Conservation (phyloP, 805 yeast species). For the Saccharomycopsis selenospora region DNA sequence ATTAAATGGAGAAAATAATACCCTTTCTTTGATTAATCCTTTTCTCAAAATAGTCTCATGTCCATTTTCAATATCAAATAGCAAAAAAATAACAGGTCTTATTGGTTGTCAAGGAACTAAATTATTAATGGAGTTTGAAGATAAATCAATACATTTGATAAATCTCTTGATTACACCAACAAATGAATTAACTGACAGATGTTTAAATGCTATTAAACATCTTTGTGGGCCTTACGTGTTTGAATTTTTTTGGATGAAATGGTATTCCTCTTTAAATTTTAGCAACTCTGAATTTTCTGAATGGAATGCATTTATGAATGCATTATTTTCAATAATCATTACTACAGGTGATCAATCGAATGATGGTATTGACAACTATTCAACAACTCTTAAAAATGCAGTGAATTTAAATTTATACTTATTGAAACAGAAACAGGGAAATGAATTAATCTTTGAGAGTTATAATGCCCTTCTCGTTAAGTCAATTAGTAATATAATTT, state of each 20-base stretch:
- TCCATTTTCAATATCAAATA: constrained; percentile 22
- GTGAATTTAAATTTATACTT: constrained; percentile 7
- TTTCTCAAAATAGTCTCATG: constrained; percentile 37
- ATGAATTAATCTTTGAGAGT: constrained; percentile 24
- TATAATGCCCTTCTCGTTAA: constrained; percentile 35
- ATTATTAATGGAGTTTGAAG: constrained; percentile 11
- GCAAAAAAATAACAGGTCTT: constrained; percentile 21
- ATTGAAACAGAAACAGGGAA: constrained; percentile 22
- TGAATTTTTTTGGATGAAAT: constrained; percentile 52
- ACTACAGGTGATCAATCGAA: constrained; percentile 33
- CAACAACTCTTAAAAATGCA: constrained; percentile 2
- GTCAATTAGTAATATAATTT: constrained; percentile 52
- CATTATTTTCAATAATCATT: constrained; percentile 42
- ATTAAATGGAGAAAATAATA: constrained; percentile 30
- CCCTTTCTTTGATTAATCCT: constrained; percentile 45
- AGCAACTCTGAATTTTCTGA: constrained; percentile 33
- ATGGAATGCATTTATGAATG: constrained; percentile 52
- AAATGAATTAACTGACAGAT: constrained; percentile 34
- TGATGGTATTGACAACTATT: constrained; percentile 19
- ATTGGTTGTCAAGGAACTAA: constrained; percentile 21
- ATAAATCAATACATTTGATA: constrained; percentile 24
- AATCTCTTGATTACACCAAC: constrained; percentile 39
- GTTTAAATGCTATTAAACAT: constrained; percentile 45
- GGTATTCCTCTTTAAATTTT: constrained; percentile 49
- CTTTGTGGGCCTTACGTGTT: constrained; percentile 51